Evolutionary conservation across 2,329 filamentous ascomycete genomes (phyloP), one percentile per base, ranked within the genome.

Genomic region (Pseudogymnoascus pannorum): DNA sequence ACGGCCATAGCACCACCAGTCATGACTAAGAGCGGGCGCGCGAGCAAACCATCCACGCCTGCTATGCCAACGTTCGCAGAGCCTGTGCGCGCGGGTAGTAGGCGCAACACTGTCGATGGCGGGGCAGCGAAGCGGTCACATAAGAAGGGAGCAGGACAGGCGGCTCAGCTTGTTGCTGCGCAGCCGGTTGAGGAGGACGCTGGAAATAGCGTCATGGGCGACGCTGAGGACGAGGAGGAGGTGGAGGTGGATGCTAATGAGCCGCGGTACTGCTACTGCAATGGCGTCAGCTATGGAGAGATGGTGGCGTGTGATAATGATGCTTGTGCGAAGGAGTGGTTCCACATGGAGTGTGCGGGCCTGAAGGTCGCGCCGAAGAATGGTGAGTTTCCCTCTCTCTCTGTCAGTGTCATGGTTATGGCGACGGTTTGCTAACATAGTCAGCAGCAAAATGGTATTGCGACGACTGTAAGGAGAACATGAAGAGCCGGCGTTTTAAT

Each of bases 281-380:
- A 91, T 67, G 83, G 86, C 57, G 86, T 91, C 60, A 91, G 88
- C 69, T 92, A 91, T 70, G 89, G 89, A 18, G 88, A 91, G 75
- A 92, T 92, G 89, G 88, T 92, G 44, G 89, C 87, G 2, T 92
- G 89, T 70, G 89, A 92, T 71, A 85, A 85, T 6, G 82, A 87
- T 63, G 82, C 84, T 57, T 92, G 89, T 74, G 81, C 84, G 66
- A 81, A 84, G 64, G 89, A 92, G 74, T 92, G 89, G 89, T 93
- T 92, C 77, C 89, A 92, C 78, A 75, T 94, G 58, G 87, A 87
- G 58, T 94, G 90, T 72, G 89, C 91, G 29, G 90, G 90, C 24
- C 75, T 94, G 68, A 88, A 87, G 68, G 88, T 88, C 63, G 88
- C 89, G 59, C 90, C 90, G n/a, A 86, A 83, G 62, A 72, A 72